phyloP scores from a whole-genome alignment of 2,329 filamentous ascomycete species.

The Chalaropsis ovoidea region DNA sequence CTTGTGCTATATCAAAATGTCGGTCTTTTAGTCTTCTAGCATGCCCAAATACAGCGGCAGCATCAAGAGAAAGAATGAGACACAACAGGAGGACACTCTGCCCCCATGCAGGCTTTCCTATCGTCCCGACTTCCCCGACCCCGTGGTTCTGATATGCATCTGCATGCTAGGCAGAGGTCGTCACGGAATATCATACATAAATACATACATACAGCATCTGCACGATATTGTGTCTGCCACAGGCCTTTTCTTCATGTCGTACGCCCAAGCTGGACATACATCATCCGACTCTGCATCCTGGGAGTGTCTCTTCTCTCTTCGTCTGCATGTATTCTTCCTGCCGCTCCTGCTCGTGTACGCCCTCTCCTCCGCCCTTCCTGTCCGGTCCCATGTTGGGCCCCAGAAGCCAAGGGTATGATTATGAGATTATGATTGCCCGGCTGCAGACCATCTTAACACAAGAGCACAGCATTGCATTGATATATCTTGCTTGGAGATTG shows the following conservation, averaged over 20 bases:
- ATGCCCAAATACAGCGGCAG: neutral
- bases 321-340: neutral
- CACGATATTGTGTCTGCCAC: neutral
- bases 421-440: neutral
- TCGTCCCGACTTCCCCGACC: neutral
- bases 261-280: slow-evolving; percentile 9
- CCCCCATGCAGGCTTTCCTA: neutral
- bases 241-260: neutral
- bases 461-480: slow-evolving; percentile 9
- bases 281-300: slow-evolving; percentile 1
- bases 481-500: neutral
- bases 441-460: neutral
- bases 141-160: neutral
- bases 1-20: neutral
- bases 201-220: neutral
- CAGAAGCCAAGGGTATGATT: neutral
- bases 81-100: neutral
- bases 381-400: neutral
- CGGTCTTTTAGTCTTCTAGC: neutral
- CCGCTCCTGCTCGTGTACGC: neutral
- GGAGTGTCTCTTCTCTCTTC: neutral
- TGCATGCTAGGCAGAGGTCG: neutral
- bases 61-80: neutral
- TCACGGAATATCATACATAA: neutral
- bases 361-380: neutral